Conservation (phyloP, 2,329 filamentous ascomycete genomes). For the Penicillium sp. region DNA sequence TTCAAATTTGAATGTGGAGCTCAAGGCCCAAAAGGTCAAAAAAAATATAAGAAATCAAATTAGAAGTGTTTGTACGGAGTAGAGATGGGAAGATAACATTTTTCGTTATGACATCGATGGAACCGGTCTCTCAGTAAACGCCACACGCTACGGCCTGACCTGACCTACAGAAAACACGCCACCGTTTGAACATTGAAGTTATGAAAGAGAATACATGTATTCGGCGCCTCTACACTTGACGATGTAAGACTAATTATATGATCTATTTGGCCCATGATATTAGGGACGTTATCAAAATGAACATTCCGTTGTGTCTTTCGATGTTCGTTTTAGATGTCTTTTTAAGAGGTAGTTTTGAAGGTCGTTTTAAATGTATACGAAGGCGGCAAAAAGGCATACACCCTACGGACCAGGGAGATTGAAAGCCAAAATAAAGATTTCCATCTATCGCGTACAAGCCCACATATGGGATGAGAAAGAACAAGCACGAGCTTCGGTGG, state of each 20-base stretch:
- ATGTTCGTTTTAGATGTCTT: neutral
- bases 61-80: neutral
- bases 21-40: slow-evolving; percentile 2
- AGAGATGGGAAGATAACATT: slow-evolving; percentile 8
- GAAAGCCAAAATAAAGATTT: slow-evolving; percentile 25
- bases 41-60: neutral
- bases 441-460: slow-evolving; percentile 29
- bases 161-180: slow-evolving; percentile 2
- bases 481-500: slow-evolving; percentile 16
- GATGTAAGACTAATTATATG: neutral
- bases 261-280: neutral
- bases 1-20: slow-evolving; percentile 3
- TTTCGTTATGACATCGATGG: slow-evolving; percentile 29
- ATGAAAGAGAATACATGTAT: neutral
- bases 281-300: neutral
- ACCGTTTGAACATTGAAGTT: neutral
- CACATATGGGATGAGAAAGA: slow-evolving; percentile 24
- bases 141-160: slow-evolving; percentile 21
- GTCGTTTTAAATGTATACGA: neutral
- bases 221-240: neutral
- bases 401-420: neutral
- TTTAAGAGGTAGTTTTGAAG: neutral
- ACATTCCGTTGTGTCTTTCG: neutral
- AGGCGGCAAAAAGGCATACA: neutral
- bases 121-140: slow-evolving; percentile 18